phyloP scores from a whole-genome alignment of 192 early-diverging fungal species.

The Backusella liffmaniae region DNA sequence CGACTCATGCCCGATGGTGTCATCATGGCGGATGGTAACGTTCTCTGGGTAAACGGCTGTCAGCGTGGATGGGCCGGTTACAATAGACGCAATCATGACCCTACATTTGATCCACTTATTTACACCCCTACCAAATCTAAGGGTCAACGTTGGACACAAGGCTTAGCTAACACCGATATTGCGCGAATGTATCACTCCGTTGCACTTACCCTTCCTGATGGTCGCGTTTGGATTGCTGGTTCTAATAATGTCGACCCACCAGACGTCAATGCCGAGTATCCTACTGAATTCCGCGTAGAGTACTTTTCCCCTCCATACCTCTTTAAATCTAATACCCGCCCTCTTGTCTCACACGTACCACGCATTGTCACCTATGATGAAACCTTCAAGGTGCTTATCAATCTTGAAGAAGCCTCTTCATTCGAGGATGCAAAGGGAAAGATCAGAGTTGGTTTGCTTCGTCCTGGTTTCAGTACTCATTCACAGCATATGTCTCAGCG shows the following conservation, averaged over 20 bases:
- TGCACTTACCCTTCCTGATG: conserved; percentile 50
- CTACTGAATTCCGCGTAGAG: conserved; percentile 57
- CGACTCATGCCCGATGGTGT: conserved; percentile 49
- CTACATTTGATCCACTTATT: conserved; percentile 48
- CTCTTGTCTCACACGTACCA: conserved; percentile 38
- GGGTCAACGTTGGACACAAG: conserved; percentile 43
- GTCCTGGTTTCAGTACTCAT: conserved; percentile 53
- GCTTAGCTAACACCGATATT: conserved; percentile 50
- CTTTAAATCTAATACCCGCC: conserved; percentile 37
- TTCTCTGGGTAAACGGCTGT: conserved; percentile 58
- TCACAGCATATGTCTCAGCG: conserved; percentile 53
- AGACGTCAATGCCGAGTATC: conserved; percentile 35
- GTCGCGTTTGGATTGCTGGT: conserved; percentile 56
- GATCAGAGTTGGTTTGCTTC: conserved; percentile 44
- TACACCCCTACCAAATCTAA: conserved; percentile 48
- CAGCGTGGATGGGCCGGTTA: conserved; percentile 52
- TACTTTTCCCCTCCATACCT: conserved; percentile 52
- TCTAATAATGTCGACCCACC: conserved; percentile 52
- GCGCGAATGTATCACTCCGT: conserved; percentile 64
- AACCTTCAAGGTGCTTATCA: conserved; percentile 20
- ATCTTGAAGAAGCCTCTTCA: conserved; percentile 21
- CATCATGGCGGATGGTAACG: conserved; percentile 48
- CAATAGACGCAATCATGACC: conserved; percentile 38
- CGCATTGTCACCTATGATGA: conserved; percentile 18
- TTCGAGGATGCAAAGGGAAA: not conserved